phyloP scores from a whole-genome alignment of 2,329 filamentous ascomycete genomes.

The Epicoccum sorghinum region DNA sequence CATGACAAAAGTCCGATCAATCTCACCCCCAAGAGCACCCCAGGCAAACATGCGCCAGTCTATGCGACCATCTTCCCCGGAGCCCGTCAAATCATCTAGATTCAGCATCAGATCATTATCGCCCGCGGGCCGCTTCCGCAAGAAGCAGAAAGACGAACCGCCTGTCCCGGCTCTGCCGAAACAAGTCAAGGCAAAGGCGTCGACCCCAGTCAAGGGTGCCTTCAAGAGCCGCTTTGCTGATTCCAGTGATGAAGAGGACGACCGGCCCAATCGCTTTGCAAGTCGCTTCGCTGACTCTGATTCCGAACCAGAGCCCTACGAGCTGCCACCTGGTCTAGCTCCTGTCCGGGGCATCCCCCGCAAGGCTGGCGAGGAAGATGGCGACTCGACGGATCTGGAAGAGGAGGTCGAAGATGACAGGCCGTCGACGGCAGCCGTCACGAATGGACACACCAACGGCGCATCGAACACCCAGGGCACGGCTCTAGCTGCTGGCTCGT shows the following conservation, averaged over 20 bases:
- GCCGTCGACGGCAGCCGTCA: constrained; percentile 52
- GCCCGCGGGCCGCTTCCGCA: constrained; percentile 64
- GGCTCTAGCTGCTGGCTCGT: constrained; percentile 45
- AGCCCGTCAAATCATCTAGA: constrained; percentile 55
- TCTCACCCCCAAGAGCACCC: constrained; percentile 40
- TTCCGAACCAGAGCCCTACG: constrained; percentile 61
- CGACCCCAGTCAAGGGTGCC: constrained; percentile 23
- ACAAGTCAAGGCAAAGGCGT: constrained; percentile 27
- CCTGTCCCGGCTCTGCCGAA: constrained; percentile 6
- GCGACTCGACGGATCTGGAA: constrained; percentile 61
- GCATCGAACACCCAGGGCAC: constrained; percentile 31
- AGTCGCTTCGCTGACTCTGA: constrained; percentile 59
- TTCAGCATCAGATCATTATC: constrained; percentile 76
- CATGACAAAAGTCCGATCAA: constrained; percentile 45
- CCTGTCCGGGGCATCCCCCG: constrained; percentile 67
- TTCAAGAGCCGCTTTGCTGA: constrained; percentile 66
- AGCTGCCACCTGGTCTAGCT: constrained; percentile 48
- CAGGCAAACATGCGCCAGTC: constrained; percentile 39
- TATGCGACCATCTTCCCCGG: constrained; percentile 41
- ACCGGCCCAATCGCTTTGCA: constrained; percentile 46
- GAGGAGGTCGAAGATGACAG: constrained; percentile 48
- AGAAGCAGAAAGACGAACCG: constrained; percentile 24
- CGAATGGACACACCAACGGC: constrained; percentile 24
- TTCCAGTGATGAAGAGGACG: constrained; percentile 66
- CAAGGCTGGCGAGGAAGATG: constrained; percentile 60